A percentile compares a stretch with the other conserved stretches of the same genome.
Conservation (phyloP, 2,329 filamentous ascomycete genomes). For the Trichophyton schoenleinii region DNA sequence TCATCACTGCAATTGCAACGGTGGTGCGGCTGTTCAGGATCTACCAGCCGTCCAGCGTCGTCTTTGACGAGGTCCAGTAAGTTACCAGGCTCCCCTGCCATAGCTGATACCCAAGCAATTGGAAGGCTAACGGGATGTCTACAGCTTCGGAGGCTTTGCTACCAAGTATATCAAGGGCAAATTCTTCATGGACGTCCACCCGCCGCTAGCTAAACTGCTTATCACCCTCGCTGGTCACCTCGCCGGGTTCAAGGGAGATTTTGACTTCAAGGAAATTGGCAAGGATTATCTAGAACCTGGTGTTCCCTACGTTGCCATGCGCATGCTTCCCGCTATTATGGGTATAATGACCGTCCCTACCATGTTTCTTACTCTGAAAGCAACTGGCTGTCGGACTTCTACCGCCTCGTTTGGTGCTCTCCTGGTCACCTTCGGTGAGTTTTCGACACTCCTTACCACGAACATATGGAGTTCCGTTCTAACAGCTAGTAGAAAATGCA, state of each 20-base stretch:
- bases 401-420: conserved; percentile 73
- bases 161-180: conserved; percentile 98
- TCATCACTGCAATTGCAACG: conserved; percentile 62
- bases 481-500: conserved; percentile 60
- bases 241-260: conserved; percentile 86
- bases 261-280: conserved; percentile 99
- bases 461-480: conserved; percentile 2
- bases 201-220: conserved; percentile 88
- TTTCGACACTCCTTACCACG: too few species aligned
- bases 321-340: conserved; percentile 77
- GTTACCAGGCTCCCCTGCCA: conserved; percentile 34
- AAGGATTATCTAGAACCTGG: conserved; percentile 93
- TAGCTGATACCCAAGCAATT: background rate
- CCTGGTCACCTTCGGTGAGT: conserved; percentile 76
- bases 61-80: conserved; percentile 98
- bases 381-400: conserved; percentile 72
- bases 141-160: conserved; percentile 91
- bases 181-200: conserved; percentile 99
- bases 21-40: conserved; percentile 85
- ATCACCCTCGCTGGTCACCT: conserved; percentile 91
- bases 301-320: conserved; percentile 96
- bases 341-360: conserved; percentile 79
- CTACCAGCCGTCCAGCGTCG: conserved; percentile 89
- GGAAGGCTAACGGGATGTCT: conserved; percentile 2
- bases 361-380: conserved; percentile 92